phyloP scores from a whole-genome alignment of 768 basidiomycete genomes.

The Tulasnella sp. region DNA sequence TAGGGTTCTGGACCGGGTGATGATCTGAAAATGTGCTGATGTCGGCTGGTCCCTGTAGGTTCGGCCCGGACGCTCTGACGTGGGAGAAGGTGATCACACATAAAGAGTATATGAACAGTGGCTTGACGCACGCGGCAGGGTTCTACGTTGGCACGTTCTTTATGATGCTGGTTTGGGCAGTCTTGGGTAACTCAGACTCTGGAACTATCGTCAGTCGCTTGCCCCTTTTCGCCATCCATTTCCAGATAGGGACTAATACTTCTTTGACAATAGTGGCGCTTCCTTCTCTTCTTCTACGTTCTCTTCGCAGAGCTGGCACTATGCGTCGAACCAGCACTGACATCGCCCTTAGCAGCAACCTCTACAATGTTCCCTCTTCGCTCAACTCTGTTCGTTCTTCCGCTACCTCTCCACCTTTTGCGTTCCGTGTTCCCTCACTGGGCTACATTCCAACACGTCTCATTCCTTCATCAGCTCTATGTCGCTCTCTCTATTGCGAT shows the following conservation, averaged over 20 bases:
- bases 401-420: slow-evolving; percentile 26
- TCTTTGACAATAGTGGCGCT: slow-evolving; percentile 55
- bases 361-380: slow-evolving; percentile 20
- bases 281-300: slow-evolving; percentile 53
- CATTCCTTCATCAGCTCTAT: slow-evolving; percentile 68
- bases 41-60: slow-evolving; percentile 35
- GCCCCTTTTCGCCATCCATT: slow-evolving; percentile 4
- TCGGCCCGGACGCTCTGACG: slow-evolving; percentile 58
- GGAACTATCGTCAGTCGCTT: slow-evolving; percentile 50
- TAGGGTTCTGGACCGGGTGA: no score
- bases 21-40: neutral
- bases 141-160: slow-evolving; percentile 57
- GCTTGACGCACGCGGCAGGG: slow-evolving; percentile 48
- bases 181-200: slow-evolving; percentile 47
- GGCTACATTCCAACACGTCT: slow-evolving; percentile 64
- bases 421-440: slow-evolving; percentile 47
- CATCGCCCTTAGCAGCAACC: slow-evolving; percentile 26
- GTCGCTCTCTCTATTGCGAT: slow-evolving; percentile 64
- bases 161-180: slow-evolving; percentile 50
- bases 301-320: slow-evolving; percentile 55
- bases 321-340: slow-evolving; percentile 47
- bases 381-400: slow-evolving; percentile 22
- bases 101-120: slow-evolving; percentile 57
- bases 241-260: no score
- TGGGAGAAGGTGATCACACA: slow-evolving; percentile 63